A percentile compares a stretch with the other conserved stretches of the same genome.
These are phyloP conservation scores for Aspergillus bombycis DNA, from an alignment of 2,329 filamentous ascomycete species.

Conservation along the genomic window DNA sequence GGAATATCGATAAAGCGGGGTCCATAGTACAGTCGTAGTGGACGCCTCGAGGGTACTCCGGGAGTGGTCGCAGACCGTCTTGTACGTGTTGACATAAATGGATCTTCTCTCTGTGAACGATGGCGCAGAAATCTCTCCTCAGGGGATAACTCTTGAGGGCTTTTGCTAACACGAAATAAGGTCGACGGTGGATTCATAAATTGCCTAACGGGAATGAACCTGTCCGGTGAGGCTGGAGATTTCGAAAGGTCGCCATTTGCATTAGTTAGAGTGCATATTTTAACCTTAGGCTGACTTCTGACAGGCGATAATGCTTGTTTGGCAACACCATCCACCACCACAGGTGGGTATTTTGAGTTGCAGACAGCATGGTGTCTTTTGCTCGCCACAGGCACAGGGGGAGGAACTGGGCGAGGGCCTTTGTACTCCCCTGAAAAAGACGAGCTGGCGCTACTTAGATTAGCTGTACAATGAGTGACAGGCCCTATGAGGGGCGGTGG, in stretches of 20 bases:
- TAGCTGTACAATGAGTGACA: constrained; percentile 10
- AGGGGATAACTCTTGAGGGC: constrained; percentile 47
- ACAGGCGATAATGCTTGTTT: constrained; percentile 1
- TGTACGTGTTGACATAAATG: constrained; percentile 53
- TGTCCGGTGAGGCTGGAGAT: constrained; percentile 52
- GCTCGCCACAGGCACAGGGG: not conserved
- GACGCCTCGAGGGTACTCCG: constrained; percentile 17
- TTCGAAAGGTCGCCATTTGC: constrained; percentile 17
- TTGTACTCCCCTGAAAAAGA: not conserved
- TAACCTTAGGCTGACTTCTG: constrained; percentile 21
- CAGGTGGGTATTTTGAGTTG: not conserved
- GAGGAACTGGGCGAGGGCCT: not conserved
- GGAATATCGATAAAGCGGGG: constrained; percentile 39
- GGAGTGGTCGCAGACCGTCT: constrained; percentile 24
- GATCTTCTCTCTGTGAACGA: constrained; percentile 51
- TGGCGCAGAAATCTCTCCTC: constrained; percentile 52
- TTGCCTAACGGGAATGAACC: constrained; percentile 59
- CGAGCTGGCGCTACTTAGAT: constrained; percentile 5
- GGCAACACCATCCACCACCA: not conserved
- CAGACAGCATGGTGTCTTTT: not conserved
- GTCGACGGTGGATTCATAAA: constrained; percentile 47
- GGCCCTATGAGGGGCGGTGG: constrained; percentile 9
- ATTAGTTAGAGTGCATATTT: constrained; percentile 17
- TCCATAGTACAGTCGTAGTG: constrained; percentile 32
- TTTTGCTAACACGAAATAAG: constrained; percentile 57